These are phyloP conservation scores for Coccinonectria pachysandricola DNA, from an alignment of 2,329 filamentous ascomycete genomes.

Conservation along the genomic window DNA sequence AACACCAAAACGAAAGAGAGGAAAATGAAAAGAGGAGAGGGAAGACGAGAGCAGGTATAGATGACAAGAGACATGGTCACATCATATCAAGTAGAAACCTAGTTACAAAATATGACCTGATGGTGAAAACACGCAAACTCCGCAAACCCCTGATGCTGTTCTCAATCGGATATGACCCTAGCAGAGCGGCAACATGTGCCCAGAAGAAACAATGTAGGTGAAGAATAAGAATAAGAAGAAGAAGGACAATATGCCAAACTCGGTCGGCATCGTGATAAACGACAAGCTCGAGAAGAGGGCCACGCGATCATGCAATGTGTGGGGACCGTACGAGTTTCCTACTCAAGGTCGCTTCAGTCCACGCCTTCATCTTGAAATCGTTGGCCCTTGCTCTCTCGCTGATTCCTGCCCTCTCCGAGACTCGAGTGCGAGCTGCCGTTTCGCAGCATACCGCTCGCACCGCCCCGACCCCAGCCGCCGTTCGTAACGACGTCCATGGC, in stretches of 20 bases:
- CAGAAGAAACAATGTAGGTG: slow-evolving; percentile 4
- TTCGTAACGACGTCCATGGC: slow-evolving; percentile 34
- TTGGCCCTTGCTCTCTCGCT: slow-evolving; percentile 12
- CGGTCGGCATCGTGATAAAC: too few species aligned
- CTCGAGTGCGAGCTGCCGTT: slow-evolving; percentile 22
- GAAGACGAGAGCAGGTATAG: too few species aligned
- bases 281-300: too few species aligned
- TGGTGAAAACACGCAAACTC: too few species aligned
- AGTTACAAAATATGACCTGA: too few species aligned
- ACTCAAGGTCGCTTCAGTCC: slow-evolving; percentile 19
- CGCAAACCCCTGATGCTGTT: too few species aligned
- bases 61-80: too few species aligned
- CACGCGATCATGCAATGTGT: too few species aligned
- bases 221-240: slow-evolving; percentile 3
- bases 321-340: too few species aligned
- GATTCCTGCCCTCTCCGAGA: slow-evolving; percentile 10
- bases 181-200: slow-evolving; percentile 5
- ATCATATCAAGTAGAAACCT: too few species aligned
- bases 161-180: too few species aligned
- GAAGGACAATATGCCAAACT: too few species aligned
- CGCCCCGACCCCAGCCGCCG: slow-evolving; percentile 28
- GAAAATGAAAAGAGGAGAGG: not conserved
- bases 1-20: slow-evolving; percentile 1
- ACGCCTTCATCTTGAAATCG: slow-evolving; percentile 23
- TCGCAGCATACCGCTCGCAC: slow-evolving; percentile 33